Conservation (phyloP, 805 yeast species). For the Yarrowia bubula region DNA sequence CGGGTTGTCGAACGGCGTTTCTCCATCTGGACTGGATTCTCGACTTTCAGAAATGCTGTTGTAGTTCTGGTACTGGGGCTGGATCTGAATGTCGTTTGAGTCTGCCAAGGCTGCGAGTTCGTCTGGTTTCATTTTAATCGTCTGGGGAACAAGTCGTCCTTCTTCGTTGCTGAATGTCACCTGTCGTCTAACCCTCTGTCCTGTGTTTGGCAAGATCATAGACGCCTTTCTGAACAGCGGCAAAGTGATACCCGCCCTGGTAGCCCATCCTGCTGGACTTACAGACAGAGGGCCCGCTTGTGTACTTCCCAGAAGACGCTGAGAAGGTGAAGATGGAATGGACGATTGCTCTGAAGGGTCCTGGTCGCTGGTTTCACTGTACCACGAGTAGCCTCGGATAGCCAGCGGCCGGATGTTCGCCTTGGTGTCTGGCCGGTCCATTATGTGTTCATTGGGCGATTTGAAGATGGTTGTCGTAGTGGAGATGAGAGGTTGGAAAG, state of each 20-base stretch:
- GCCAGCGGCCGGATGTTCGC: slow-evolving; percentile 2
- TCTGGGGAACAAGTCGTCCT: neutral
- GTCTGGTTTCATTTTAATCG: neutral
- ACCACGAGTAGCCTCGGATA: slow-evolving; percentile 18
- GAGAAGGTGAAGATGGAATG: neutral
- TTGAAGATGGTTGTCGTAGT: neutral
- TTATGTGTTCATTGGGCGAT: neutral
- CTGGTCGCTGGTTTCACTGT: slow-evolving; percentile 14
- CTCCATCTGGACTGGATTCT: neutral
- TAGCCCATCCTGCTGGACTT: slow-evolving; percentile 18
- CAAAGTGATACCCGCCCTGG: slow-evolving; percentile 25
- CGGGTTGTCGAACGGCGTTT: neutral
- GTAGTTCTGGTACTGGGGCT: neutral
- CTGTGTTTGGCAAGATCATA: slow-evolving; percentile 48
- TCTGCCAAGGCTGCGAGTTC: neutral
- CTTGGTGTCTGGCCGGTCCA: slow-evolving; percentile 13
- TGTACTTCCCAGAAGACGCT: slow-evolving; percentile 8
- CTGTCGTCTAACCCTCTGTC: slow-evolving; percentile 33
- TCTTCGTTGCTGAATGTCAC: slow-evolving; percentile 12
- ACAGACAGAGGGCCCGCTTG: neutral
- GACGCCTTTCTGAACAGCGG: slow-evolving; percentile 37
- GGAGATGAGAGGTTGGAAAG: neutral
- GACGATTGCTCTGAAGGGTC: slow-evolving; percentile 9
- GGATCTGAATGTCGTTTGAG: neutral
- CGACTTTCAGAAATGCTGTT: neutral